A percentile compares a stretch with the other conserved stretches of the same genome.
These are phyloP conservation scores for Globisporangium lucens DNA, from an alignment of 352 stramenopile species.

Conservation along the genomic window DNA sequence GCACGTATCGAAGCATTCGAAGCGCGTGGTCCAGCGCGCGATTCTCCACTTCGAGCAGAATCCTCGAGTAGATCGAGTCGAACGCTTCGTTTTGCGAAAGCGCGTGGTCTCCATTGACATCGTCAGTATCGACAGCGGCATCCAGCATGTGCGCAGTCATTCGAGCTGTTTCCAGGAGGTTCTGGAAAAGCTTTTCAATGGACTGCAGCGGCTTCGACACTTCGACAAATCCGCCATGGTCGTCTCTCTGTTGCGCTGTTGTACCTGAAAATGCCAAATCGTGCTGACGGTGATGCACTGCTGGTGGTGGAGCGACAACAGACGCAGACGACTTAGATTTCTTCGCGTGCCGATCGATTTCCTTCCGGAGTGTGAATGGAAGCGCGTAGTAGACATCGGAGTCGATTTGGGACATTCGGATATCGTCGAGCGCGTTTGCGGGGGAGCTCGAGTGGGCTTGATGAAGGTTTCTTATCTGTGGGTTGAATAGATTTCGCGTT, in stretches of 20 bases:
- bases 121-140: neutral
- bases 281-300: conserved; percentile 1
- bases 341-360: conserved; percentile 69
- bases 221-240: neutral
- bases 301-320: conserved; percentile 11
- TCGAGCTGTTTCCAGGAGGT: conserved; percentile 20
- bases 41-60: conserved; percentile 68
- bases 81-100: conserved; percentile 30
- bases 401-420: conserved; percentile 78
- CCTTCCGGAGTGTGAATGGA: conserved; percentile 58
- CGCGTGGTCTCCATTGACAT: neutral
- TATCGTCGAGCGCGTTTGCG: conserved; percentile 53
- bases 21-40: conserved; percentile 49
- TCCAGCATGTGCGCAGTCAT: conserved; percentile 21
- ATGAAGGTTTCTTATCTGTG: conserved; percentile 12
- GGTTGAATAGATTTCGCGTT: conserved; percentile 33
- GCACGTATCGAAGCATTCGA: conserved; percentile 69
- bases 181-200: conserved; percentile 53
- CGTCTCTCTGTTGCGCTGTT: conserved; percentile 17
- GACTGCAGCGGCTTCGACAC: conserved; percentile 24
- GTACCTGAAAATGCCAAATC: neutral
- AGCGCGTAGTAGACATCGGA: conserved; percentile 71
- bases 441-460: neutral
- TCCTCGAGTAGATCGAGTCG: conserved; percentile 71
- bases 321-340: conserved; percentile 19